phyloP scores from a whole-genome alignment of 78 protist genomes.

The Pelomyxa schiedti region DNA sequence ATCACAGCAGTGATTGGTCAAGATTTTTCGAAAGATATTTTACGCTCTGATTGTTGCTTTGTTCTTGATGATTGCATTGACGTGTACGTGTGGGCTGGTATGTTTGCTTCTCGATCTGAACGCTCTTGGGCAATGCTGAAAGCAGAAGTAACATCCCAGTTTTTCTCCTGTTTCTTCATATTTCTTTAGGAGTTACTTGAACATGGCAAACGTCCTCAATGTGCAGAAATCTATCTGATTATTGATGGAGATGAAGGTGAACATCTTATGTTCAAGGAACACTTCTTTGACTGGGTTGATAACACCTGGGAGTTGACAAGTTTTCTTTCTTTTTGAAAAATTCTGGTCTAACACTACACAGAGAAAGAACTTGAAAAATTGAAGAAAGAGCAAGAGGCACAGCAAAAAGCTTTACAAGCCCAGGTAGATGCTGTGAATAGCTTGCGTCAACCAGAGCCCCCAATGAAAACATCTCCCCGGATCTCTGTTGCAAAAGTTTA shows the following conservation, averaged over 20 bases:
- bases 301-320: slow-evolving; percentile 29
- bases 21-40: too few relatives aligned
- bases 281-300: slow-evolving; percentile 47
- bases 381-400: background rate
- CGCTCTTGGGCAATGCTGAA: slow-evolving; percentile 50
- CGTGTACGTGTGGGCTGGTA: slow-evolving; percentile 50
- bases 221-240: slow-evolving; percentile 17
- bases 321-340: background rate
- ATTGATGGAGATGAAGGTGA: slow-evolving; percentile 43
- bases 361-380: background rate
- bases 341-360: background rate
- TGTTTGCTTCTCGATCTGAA: slow-evolving; percentile 15
- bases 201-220: background rate
- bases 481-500: too few relatives aligned
- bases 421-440: too few relatives aligned
- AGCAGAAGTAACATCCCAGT: too few relatives aligned
- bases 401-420: too few relatives aligned
- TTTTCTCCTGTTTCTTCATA: too few relatives aligned
- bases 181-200: slow-evolving; percentile 30
- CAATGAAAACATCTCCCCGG: too few relatives aligned
- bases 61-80: slow-evolving; percentile 30
- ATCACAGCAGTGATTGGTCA: too few relatives aligned
- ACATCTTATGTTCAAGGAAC: slow-evolving; percentile 17
- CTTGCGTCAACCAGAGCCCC: too few relatives aligned
- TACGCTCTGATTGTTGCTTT: too few relatives aligned